These are phyloP conservation scores for Tolypocladium ophioglossoides DNA, from an alignment of 2,329 filamentous ascomycete species.

Conservation along the genomic window DNA sequence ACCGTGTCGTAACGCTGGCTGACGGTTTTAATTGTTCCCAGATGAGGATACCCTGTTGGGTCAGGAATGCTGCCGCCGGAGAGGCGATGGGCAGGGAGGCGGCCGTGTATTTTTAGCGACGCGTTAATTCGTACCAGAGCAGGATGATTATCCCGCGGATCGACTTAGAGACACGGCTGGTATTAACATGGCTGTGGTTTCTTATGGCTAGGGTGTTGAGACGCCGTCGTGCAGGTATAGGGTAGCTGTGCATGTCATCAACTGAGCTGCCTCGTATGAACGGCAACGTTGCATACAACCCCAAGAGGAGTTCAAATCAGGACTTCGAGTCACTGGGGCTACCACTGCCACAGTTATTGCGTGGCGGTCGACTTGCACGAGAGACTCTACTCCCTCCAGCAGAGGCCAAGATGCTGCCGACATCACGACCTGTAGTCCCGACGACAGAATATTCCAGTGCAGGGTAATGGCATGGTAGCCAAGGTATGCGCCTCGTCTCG, in stretches of 20 bases:
- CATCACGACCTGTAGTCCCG: slow-evolving; percentile 60
- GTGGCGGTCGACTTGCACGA: slow-evolving; percentile 59
- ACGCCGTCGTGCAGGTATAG: not conserved
- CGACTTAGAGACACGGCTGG: not conserved
- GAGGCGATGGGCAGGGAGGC: not conserved
- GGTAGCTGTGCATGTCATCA: not conserved
- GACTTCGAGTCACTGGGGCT: too few species aligned
- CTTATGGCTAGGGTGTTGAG: not conserved
- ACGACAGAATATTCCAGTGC: slow-evolving; percentile 76
- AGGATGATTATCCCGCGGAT: not conserved
- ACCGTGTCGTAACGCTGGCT: not conserved
- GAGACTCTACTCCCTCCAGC: slow-evolving; percentile 57
- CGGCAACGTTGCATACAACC: too few species aligned
- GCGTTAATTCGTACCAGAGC: not conserved
- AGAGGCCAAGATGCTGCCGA: slow-evolving; percentile 82
- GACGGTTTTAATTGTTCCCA: not conserved
- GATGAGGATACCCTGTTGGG: not conserved
- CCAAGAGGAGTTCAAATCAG: too few species aligned
- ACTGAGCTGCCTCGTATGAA: not conserved
- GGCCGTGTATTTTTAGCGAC: not conserved
- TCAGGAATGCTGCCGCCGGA: not conserved
- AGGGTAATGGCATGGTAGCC: slow-evolving; percentile 72
- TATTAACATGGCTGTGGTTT: not conserved
- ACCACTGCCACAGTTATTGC: too few species aligned
- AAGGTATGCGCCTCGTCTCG: slow-evolving; percentile 1